phyloP scores from a whole-genome alignment of 371 early-diverging fungal genomes.

The Choanephora cucurbitarum region DNA sequence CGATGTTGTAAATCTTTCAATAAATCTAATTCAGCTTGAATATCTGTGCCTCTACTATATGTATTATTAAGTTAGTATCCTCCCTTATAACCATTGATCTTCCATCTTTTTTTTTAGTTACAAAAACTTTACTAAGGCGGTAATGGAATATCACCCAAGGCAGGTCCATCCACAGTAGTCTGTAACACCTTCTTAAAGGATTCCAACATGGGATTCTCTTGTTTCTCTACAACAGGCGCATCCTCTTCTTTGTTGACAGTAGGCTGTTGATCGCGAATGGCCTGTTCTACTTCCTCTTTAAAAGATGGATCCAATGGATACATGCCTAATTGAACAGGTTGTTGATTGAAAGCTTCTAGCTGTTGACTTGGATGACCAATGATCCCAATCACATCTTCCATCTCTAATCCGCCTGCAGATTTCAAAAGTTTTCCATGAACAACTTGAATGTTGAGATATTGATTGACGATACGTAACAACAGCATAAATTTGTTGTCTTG shows the following conservation, averaged over 20 bases:
- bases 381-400: conserved; percentile 77
- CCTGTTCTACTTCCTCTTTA: conserved; percentile 45
- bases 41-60: conserved; percentile 73
- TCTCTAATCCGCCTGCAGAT: conserved; percentile 44
- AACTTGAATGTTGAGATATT: conserved; percentile 83
- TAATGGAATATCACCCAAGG: conserved; percentile 53
- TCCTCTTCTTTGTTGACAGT: conserved; percentile 23
- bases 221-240: neutral
- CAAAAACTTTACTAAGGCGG: conserved; percentile 77
- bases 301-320: conserved; percentile 39
- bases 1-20: conserved; percentile 84
- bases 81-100: too few relatives aligned
- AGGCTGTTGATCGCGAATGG: conserved; percentile 33
- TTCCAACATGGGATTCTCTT: conserved; percentile 36
- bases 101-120: too few relatives aligned
- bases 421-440: conserved; percentile 37
- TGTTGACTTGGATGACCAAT: conserved; percentile 78
- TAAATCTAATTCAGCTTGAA: conserved; percentile 66
- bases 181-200: conserved; percentile 42
- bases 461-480: conserved; percentile 90
- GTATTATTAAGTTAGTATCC: too few relatives aligned
- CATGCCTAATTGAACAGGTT: conserved; percentile 41
- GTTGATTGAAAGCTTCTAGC: conserved; percentile 80
- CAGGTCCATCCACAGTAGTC: conserved; percentile 40
- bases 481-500: conserved; percentile 90